Evolutionary conservation across 2,329 filamentous ascomycete species (phyloP).

Genomic region (Microthyrium microscopicum): DNA sequence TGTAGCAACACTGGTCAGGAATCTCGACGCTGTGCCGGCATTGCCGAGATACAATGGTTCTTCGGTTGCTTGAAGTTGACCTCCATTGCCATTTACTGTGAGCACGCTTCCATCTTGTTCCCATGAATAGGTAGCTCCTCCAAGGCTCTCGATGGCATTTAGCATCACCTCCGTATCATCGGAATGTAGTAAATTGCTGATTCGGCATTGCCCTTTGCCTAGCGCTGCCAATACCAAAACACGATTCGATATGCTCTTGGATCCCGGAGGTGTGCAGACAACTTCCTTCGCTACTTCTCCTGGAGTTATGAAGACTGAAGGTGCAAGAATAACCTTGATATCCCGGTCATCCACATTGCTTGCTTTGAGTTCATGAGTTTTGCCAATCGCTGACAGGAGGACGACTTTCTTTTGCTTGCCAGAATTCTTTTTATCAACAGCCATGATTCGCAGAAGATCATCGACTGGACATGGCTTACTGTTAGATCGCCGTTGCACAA

Average conservation of each 20-base stretch:
- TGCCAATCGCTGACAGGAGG: slow-evolving; percentile 75
- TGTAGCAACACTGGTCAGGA: slow-evolving; percentile 80
- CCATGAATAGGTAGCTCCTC: slow-evolving; percentile 82
- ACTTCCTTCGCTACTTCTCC: slow-evolving; percentile 51
- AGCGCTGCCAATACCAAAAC: slow-evolving; percentile 88
- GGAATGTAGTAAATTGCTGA: slow-evolving; percentile 86
- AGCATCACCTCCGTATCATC: slow-evolving; percentile 97
- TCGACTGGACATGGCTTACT: slow-evolving; percentile 81
- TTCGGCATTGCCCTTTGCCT: slow-evolving; percentile 66
- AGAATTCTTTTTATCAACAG: slow-evolving; percentile 96
- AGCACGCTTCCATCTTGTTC: slow-evolving; percentile 87
- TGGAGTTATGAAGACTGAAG: slow-evolving; percentile 57
- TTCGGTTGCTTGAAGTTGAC: slow-evolving; percentile 57
- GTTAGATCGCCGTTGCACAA: slow-evolving; percentile 64
- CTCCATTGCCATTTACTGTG: slow-evolving; percentile 81
- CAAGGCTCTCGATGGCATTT: slow-evolving; percentile 68
- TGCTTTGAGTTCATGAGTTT: slow-evolving; percentile 72
- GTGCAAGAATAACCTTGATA: slow-evolving; percentile 69
- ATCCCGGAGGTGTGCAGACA: slow-evolving; percentile 76
- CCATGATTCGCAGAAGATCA: slow-evolving; percentile 79
- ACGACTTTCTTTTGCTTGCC: slow-evolving; percentile 93
- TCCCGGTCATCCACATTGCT: slow-evolving; percentile 76
- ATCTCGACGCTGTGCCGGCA: slow-evolving; percentile 87
- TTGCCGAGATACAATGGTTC: slow-evolving; percentile 85
- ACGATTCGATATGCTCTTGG: slow-evolving; percentile 94